Conservation (phyloP, 2,329 filamentous ascomycete genomes). For the Emmonsia crescens region DNA sequence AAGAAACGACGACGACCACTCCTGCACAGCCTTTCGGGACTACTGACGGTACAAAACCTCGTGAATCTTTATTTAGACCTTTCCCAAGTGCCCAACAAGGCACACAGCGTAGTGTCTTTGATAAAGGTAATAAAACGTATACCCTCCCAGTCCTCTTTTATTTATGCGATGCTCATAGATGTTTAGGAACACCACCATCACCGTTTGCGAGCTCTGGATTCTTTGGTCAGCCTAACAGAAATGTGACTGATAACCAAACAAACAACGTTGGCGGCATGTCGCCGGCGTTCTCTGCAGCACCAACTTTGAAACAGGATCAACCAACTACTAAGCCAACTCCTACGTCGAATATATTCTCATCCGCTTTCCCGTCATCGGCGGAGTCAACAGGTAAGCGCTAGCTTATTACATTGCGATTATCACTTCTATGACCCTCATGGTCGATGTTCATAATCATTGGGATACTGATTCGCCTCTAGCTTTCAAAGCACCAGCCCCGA, state of each 20-base stretch:
- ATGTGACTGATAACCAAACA: neutral
- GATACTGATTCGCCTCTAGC: neutral
- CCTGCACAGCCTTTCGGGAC: neutral
- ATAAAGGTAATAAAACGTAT: constrained; percentile 1
- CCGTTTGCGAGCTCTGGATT: neutral
- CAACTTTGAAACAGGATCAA: neutral
- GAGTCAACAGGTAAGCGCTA: neutral
- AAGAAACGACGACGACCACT: neutral
- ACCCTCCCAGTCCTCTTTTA: neutral
- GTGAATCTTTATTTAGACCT: neutral
- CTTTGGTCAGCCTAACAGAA: neutral
- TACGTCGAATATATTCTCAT: neutral
- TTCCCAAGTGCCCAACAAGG: neutral
- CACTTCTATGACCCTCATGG: neutral
- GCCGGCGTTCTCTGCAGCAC: neutral
- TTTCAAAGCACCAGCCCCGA: neutral
- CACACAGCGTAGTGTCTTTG: constrained; percentile 2
- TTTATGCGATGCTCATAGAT: neutral
- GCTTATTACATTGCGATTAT: no score
- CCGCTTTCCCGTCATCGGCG: neutral
- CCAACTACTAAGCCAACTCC: neutral
- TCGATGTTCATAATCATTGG: neutral
- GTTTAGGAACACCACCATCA: neutral
- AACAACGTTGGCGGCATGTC: neutral
- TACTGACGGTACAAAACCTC: neutral